Evolutionary conservation across 495 filamentous ascomycete species (phyloP).

Genomic region (Penicillium waksmanii): DNA sequence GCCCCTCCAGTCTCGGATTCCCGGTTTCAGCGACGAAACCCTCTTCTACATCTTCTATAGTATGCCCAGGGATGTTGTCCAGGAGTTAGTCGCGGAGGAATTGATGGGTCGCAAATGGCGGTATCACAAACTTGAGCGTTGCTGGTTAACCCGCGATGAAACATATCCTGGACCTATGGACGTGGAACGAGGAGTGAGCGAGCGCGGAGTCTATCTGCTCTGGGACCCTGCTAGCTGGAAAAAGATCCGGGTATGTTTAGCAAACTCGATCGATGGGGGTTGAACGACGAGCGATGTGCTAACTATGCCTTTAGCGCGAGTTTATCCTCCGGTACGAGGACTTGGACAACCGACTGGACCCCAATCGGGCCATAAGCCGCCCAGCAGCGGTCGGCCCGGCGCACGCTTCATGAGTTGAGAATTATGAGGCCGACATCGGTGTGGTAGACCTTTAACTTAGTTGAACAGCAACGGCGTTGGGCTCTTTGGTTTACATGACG

Average conservation of each 20-base stretch:
- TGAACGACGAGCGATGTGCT: slow-evolving; percentile 1
- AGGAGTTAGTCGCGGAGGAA: slow-evolving; percentile 82
- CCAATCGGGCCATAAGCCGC: slow-evolving; percentile 40
- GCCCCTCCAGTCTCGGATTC: slow-evolving; percentile 74
- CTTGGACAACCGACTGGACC: slow-evolving; percentile 63
- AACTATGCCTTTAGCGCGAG: slow-evolving; percentile 59
- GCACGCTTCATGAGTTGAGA: slow-evolving; percentile 45
- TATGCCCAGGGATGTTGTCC: slow-evolving; percentile 79
- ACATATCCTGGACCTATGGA: slow-evolving; percentile 65
- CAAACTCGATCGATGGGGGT: neutral
- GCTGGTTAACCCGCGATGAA: slow-evolving; percentile 91
- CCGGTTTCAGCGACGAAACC: slow-evolving; percentile 86
- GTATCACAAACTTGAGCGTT: slow-evolving; percentile 84
- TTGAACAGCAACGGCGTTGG: slow-evolving; percentile 44
- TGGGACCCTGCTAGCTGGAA: slow-evolving; percentile 87
- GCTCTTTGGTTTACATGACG: slow-evolving; percentile 37
- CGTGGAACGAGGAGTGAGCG: slow-evolving; percentile 64
- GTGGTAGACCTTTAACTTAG: slow-evolving; percentile 18
- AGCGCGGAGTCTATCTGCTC: slow-evolving; percentile 86
- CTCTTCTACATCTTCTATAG: slow-evolving; percentile 96
- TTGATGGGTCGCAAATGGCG: slow-evolving; percentile 86
- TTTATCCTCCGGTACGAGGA: slow-evolving; percentile 80
- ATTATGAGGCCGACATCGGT: slow-evolving; percentile 6
- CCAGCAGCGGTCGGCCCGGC: slow-evolving; percentile 35
- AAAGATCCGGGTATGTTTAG: slow-evolving; percentile 69